Conservation (phyloP, 345 rosid genomes). For the Odontarrhena argentea region DNA sequence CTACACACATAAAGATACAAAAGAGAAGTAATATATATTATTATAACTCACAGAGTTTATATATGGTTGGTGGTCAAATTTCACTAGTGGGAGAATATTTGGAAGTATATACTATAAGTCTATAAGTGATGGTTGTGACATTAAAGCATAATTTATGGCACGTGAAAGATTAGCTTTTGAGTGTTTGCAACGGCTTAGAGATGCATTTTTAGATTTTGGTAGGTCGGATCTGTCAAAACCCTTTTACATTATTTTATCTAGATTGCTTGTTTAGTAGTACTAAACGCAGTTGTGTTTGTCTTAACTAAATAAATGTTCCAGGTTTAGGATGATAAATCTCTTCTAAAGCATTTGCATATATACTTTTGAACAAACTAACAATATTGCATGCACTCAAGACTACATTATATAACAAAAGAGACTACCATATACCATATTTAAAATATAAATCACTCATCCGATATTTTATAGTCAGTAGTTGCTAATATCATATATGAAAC, state of each 20-base stretch:
- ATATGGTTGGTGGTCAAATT: slow-evolving; percentile 27
- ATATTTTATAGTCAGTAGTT: no score
- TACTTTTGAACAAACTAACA: no score
- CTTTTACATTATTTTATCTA: background rate
- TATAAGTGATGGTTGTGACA: slow-evolving; percentile 23
- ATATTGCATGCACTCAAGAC: no score
- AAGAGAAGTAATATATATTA: background rate
- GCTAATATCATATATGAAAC: no score
- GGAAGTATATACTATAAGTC: slow-evolving; percentile 23
- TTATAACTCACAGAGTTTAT: background rate
- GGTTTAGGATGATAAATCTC: no score
- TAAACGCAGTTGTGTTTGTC: slow-evolving; percentile 16
- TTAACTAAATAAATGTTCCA: no score
- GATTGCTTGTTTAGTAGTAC: background rate
- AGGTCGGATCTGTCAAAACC: slow-evolving; percentile 34
- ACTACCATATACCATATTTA: no score
- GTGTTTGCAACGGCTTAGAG: slow-evolving; percentile 23
- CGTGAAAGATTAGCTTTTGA: slow-evolving; percentile 35
- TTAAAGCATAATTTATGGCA: slow-evolving; percentile 16
- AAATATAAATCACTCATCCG: no score
- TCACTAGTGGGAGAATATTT: slow-evolving; percentile 23
- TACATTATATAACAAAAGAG: no score
- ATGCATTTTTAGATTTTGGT: slow-evolving; percentile 27
- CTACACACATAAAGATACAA: background rate
- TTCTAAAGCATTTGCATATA: no score